phyloP scores from a whole-genome alignment of 768 basidiomycete species.

The Cystobasidium onofrii region DNA sequence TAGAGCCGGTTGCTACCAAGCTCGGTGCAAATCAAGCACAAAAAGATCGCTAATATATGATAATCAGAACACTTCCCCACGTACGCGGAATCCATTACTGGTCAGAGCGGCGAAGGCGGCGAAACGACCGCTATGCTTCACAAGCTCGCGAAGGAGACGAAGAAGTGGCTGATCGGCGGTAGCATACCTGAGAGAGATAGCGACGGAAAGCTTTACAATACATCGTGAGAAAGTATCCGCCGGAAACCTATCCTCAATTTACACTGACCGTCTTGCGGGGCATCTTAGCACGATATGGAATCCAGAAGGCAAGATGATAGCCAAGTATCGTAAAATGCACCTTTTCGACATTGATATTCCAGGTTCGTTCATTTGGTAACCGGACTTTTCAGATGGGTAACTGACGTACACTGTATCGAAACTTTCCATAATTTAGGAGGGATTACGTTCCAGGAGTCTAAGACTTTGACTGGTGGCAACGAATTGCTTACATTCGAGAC shows the following conservation, averaged over 20 bases:
- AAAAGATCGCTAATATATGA: not conserved
- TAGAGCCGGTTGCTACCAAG: not conserved
- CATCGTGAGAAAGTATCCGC: constrained; percentile 49
- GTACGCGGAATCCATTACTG: constrained; percentile 52
- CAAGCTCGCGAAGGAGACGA: constrained; percentile 64
- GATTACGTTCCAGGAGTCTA: constrained; percentile 53
- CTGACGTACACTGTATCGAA: too few relatives aligned
- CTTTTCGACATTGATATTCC: constrained; percentile 92
- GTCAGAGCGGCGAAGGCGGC: constrained; percentile 51
- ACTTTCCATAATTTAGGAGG: constrained; percentile 55
- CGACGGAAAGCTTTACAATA: constrained; percentile 69
- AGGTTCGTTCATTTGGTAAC: constrained; percentile 29
- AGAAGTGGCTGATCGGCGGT: constrained; percentile 91
- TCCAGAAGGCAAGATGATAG: constrained; percentile 65
- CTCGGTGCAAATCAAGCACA: not conserved
- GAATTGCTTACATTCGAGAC: constrained; percentile 76
- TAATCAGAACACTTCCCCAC: not conserved
- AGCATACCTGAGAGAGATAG: constrained; percentile 76
- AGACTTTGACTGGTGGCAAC: constrained; percentile 57
- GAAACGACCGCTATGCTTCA: constrained; percentile 77
- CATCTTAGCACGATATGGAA: constrained; percentile 23
- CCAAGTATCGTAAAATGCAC: constrained; percentile 86
- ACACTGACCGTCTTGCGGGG: constrained; percentile 32
- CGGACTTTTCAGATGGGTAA: too few relatives aligned
- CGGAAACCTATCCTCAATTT: too few relatives aligned